Evolutionary conservation across 257 asterid genomes (phyloP).

Genomic region (Orobanche coerulescens): DNA sequence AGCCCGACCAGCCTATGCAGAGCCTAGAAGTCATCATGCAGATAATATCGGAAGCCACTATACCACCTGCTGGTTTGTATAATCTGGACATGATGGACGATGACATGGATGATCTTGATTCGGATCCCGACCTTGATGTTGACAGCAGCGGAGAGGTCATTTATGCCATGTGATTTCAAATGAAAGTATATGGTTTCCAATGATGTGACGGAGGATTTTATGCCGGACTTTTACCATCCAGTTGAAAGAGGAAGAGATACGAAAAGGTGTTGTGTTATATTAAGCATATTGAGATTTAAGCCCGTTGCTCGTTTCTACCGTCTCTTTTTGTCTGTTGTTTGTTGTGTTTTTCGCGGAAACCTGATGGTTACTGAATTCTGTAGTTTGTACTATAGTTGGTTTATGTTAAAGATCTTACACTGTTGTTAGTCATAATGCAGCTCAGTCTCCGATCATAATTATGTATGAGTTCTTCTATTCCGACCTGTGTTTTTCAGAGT

Average conservation of each 20-base stretch:
- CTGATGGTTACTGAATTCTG: no score
- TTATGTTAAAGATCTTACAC: no score
- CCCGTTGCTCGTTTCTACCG: background rate
- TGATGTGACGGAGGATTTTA: background rate
- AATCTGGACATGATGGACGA: constrained; percentile 80
- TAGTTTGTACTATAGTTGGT: no score
- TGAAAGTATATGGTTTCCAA: no score
- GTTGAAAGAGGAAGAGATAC: background rate
- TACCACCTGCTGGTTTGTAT: constrained; percentile 70
- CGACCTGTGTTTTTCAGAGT: no score
- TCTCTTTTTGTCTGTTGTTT: background rate
- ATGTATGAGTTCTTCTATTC: no score
- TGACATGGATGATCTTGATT: constrained; percentile 81
- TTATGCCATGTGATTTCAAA: constrained; percentile 55
- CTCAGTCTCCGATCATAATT: no score
- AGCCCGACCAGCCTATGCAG: constrained; percentile 93
- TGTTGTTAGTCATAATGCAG: no score
- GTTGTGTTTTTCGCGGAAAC: no score
- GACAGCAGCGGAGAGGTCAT: constrained; percentile 96
- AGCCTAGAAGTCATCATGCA: constrained; percentile 79
- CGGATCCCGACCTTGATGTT: constrained; percentile 84
- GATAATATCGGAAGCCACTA: constrained; percentile 84
- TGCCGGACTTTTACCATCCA: no score
- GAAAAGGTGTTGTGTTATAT: background rate
- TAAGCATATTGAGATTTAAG: background rate